Evolutionary conservation across 768 basidiomycete genomes (phyloP).

Genomic region (Macrolepiota fuliginosa): DNA sequence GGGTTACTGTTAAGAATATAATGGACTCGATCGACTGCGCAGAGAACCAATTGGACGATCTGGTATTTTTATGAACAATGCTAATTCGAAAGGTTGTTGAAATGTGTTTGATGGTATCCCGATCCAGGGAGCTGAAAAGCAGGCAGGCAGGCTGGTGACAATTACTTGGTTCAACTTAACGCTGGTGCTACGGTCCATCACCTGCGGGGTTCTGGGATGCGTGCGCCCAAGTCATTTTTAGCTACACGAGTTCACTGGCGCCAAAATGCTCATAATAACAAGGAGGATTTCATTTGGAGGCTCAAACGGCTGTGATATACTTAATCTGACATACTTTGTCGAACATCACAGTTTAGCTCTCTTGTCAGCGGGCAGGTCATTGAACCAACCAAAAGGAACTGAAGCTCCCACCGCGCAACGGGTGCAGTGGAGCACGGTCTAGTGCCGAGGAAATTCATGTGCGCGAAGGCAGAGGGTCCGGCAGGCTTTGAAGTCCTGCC

Average conservation of each 20-base stretch:
- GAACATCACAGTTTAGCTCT: neutral
- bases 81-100: neutral
- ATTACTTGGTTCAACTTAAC: neutral
- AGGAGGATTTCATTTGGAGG: neutral
- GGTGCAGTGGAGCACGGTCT: constrained; percentile 1
- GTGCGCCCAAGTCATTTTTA: neutral
- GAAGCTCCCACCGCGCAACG: neutral
- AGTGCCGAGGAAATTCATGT: neutral
- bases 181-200: neutral
- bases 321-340: neutral
- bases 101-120: neutral
- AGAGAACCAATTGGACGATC: neutral
- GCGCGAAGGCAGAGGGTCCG: neutral
- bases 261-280: neutral
- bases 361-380: neutral
- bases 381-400: neutral
- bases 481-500: neutral
- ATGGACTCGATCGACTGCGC: neutral
- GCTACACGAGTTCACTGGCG: neutral
- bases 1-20: neutral
- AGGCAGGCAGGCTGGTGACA: neutral
- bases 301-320: neutral
- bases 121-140: neutral
- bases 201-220: neutral
- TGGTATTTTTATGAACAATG: neutral